phyloP scores from a whole-genome alignment of 495 filamentous ascomycete species.

The Melanomma pulvis-pyrius region DNA sequence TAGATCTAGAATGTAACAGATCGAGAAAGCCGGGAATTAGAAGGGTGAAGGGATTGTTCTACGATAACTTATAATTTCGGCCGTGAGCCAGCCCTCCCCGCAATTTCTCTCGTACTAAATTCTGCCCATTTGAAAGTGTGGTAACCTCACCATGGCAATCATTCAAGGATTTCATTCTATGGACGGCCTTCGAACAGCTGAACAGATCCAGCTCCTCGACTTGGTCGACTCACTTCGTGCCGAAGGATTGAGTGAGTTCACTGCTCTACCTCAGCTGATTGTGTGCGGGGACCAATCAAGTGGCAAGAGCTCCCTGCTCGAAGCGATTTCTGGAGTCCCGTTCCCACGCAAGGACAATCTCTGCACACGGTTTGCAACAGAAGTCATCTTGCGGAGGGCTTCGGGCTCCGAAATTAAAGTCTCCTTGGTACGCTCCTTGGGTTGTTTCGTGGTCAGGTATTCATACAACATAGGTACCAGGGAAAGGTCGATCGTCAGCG shows the following conservation, averaged over 20 bases:
- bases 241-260: conserved; percentile 56
- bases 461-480: conserved; percentile 12
- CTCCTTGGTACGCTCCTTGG: conserved; percentile 30
- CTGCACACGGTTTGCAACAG: conserved; percentile 71
- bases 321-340: conserved; percentile 69
- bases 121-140: conserved; percentile 3
- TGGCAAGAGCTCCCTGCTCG: conserved; percentile 75
- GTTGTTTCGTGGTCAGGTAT: conserved; percentile 31
- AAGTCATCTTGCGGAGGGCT: conserved; percentile 56
- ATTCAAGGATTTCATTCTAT: conserved; percentile 6
- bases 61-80: neutral
- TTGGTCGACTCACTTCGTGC: conserved; percentile 12
- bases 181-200: conserved; percentile 8
- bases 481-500: conserved; percentile 8
- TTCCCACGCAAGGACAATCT: conserved; percentile 66
- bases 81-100: neutral
- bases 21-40: neutral
- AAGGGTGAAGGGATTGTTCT: neutral
- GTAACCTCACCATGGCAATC: conserved; percentile 3
- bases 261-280: conserved; percentile 67
- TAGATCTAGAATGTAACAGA: neutral
- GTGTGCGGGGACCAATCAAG: conserved; percentile 74
- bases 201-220: conserved; percentile 20
- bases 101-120: neutral
- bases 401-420: conserved; percentile 8